Evolutionary conservation across 257 asterid genomes (phyloP).

Genomic region (Primulina eburnea): DNA sequence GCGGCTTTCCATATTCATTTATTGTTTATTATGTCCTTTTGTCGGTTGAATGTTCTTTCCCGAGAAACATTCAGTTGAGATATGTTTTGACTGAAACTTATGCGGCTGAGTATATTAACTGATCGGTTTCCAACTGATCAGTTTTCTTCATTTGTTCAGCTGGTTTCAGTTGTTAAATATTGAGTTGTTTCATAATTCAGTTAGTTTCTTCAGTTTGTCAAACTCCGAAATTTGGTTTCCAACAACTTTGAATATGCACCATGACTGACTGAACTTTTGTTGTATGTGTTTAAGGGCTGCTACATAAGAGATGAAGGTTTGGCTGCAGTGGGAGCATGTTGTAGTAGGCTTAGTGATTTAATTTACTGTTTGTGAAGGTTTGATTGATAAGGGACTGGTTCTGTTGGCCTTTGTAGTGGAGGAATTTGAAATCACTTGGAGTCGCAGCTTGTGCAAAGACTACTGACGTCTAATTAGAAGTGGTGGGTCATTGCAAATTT

Average conservation of each 20-base stretch:
- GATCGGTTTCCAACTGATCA: too few relatives aligned
- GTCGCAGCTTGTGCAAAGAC: slow-evolving; percentile 77
- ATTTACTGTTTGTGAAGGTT: slow-evolving; percentile 81
- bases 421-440: slow-evolving; percentile 70
- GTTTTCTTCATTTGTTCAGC: too few relatives aligned
- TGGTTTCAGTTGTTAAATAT: too few relatives aligned
- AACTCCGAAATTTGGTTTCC: too few relatives aligned
- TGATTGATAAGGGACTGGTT: slow-evolving; percentile 72
- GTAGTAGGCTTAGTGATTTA: slow-evolving; percentile 72
- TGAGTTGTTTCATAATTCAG: too few relatives aligned
- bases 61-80: too few relatives aligned
- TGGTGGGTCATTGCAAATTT: slow-evolving; percentile 73
- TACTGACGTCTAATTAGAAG: slow-evolving; percentile 70
- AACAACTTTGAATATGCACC: neutral
- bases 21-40: too few relatives aligned
- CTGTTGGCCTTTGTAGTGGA: slow-evolving; percentile 64
- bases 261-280: slow-evolving; percentile 20
- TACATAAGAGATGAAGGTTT: slow-evolving; percentile 69
- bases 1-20: too few relatives aligned
- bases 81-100: too few relatives aligned
- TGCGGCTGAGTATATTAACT: too few relatives aligned
- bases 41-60: too few relatives aligned
- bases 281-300: slow-evolving; percentile 57
- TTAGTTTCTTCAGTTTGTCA: too few relatives aligned
- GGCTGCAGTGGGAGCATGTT: slow-evolving; percentile 71